Evolutionary conservation across 257 asterid genomes (phyloP).

Genomic region (Agastache rugosa): DNA sequence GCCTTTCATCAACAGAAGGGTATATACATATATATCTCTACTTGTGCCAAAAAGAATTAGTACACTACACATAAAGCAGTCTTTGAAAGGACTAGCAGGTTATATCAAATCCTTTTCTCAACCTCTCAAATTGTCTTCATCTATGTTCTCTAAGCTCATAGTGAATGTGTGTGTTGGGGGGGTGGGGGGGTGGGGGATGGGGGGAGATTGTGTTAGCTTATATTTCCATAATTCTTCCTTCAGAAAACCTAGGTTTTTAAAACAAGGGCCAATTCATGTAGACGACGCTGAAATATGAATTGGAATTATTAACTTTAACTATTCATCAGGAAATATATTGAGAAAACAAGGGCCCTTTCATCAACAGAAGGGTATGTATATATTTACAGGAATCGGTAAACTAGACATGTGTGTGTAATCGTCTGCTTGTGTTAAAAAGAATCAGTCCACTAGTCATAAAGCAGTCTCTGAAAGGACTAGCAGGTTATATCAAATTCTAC

Average conservation of each 20-base stretch:
- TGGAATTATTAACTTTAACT: not conserved
- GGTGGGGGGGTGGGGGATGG: no score
- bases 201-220: no score
- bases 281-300: slow-evolving; percentile 70
- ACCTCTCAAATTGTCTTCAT: not conserved
- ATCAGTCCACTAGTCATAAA: not conserved
- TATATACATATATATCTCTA: not conserved
- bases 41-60: not conserved
- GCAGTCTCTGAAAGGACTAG: slow-evolving; percentile 14
- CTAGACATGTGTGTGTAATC: not conserved
- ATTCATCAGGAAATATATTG: not conserved
- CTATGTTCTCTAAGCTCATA: not conserved
- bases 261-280: slow-evolving; percentile 98
- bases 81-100: slow-evolving; percentile 11
- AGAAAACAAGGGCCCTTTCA: no score
- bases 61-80: not conserved
- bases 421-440: not conserved
- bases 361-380: not conserved
- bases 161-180: not conserved
- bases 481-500: not conserved
- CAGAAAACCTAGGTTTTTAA: no score
- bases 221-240: no score
- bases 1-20: not conserved
- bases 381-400: no score
- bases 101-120: not conserved